Evolutionary conservation across 495 filamentous ascomycete genomes (phyloP), one percentile per base, ranked within the genome.

Genomic region (Aspergillus avenaceus): DNA sequence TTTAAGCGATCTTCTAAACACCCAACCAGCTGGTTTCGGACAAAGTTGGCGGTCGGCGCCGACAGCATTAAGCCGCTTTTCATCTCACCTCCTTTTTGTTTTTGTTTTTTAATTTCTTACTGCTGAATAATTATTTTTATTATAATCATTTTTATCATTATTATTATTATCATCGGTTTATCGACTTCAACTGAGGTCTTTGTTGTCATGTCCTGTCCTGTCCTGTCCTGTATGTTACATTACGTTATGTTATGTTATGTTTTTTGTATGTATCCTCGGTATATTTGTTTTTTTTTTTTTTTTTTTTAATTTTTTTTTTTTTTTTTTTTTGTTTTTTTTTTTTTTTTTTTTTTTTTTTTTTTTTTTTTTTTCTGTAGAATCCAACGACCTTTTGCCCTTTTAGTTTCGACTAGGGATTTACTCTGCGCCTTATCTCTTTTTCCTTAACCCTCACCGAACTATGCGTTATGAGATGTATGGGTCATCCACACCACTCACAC

Each of bases 21-120:
- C n/a, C n/a, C n/a, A n/a, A n/a, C n/a, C n/a, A n/a, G n/a, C n/a
- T 14, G 21, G 24, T 42, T 12, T 32, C 29, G 41, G 41, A 22
- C 48, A 27, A 29, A 29, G 41, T 43, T 50, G 48, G 41, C 40
- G 41, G 40, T 41, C 41, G 48, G 38, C n/a, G n/a, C 27, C 38
- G 41, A 14, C 38, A 25, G 27, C 38, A 47, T 31, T 23, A 13
- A 32, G 22, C 19, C 21, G 1, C 8, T 7, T 5, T 43, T 5
- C 14, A 14, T 47, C 34, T 49, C 37, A 49, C 47, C 37, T 53
- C 40, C 40, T 49, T 43, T 43, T 43, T 26, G 8, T 43, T 24
- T 43, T 16, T n/a, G 4, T 8, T 41, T n/a, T 22, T 24, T 25
- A n/a, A n/a, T n/a, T n/a, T n/a, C n/a, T n/a, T n/a, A n/a, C n/a